Percentiles rank a stretch among this genome's conserved stretches.
phyloP scores from a whole-genome alignment of 257 asterid genomes.

The Pogostemon cablin region DNA sequence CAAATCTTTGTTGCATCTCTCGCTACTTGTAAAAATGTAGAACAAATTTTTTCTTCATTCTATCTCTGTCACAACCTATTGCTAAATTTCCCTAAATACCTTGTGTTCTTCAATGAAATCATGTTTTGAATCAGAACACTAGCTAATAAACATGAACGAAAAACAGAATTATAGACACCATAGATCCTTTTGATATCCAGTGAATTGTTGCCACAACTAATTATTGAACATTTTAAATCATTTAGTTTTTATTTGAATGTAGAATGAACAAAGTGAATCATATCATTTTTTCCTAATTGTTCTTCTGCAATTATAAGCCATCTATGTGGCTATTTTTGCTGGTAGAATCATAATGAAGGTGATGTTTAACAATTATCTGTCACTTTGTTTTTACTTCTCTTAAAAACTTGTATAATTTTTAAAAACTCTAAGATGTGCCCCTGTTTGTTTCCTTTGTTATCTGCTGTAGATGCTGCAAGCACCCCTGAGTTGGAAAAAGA shows the following conservation, averaged over 20 bases:
- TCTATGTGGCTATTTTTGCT: neutral
- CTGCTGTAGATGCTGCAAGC: conserved; percentile 39
- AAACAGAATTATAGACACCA: neutral
- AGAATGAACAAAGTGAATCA: neutral
- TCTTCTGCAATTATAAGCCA: neutral
- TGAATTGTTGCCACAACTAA: neutral
- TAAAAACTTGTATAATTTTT: neutral
- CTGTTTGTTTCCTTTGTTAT: conserved; percentile 17
- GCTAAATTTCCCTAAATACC: neutral
- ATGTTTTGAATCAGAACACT: conserved; percentile 13
- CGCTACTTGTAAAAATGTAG: too few species aligned
- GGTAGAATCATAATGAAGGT: neutral
- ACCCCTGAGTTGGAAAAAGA: conserved; percentile 35
- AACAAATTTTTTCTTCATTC: too few species aligned
- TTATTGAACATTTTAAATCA: neutral
- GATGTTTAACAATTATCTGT: neutral
- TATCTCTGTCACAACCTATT: neutral
- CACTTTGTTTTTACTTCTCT: neutral
- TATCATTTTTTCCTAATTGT: neutral
- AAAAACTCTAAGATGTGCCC: neutral
- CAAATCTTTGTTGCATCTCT: conserved; percentile 16
- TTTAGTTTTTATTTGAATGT: neutral
- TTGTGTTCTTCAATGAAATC: conserved; percentile 1
- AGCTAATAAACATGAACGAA: neutral
- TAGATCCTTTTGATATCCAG: conserved; percentile 3